Evolutionary conservation across 139 green algal species (phyloP).

Genomic region (Monoraphidium neglectum): DNA sequence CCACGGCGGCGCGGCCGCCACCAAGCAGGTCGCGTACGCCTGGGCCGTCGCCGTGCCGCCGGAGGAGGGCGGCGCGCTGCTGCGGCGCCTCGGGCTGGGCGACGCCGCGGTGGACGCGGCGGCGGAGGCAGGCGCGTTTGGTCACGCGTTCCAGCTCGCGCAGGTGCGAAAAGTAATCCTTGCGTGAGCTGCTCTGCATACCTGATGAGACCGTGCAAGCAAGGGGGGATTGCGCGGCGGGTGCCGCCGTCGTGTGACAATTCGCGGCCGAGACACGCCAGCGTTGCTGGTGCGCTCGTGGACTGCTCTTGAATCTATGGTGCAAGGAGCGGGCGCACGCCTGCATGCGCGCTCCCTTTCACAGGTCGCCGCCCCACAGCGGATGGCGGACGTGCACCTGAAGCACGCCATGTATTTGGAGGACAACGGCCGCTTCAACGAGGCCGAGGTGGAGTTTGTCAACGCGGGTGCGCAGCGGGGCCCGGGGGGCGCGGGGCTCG

Average conservation of each 20-base stretch:
- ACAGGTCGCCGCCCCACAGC: slow-evolving; percentile 49
- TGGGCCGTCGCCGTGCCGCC: slow-evolving; percentile 72
- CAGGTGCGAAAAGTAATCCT: too few species aligned
- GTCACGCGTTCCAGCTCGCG: slow-evolving; percentile 63
- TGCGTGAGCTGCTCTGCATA: too few species aligned
- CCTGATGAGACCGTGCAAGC: too few species aligned
- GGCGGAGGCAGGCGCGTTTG: slow-evolving; percentile 70
- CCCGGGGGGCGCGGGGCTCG: background rate
- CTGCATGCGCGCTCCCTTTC: too few species aligned
- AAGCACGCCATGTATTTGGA: slow-evolving; percentile 90
- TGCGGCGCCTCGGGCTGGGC: slow-evolving; percentile 64
- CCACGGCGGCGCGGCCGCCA: slow-evolving; percentile 68
- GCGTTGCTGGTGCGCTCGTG: too few species aligned
- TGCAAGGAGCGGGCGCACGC: too few species aligned
- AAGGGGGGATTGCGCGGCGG: too few species aligned
- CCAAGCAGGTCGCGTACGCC: slow-evolving; percentile 85
- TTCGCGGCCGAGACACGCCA: too few species aligned
- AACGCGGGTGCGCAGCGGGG: slow-evolving; percentile 27
- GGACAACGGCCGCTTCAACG: slow-evolving; percentile 75
- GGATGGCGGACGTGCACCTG: slow-evolving; percentile 75
- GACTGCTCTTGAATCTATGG: too few species aligned
- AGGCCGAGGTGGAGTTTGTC: slow-evolving; percentile 74
- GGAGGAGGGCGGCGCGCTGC: slow-evolving; percentile 67
- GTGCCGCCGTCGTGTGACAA: too few species aligned
- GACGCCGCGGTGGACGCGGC: slow-evolving; percentile 77